Conservation (phyloP, 2,329 filamentous ascomycete species). For the Ophiostoma triangulosporum region DNA sequence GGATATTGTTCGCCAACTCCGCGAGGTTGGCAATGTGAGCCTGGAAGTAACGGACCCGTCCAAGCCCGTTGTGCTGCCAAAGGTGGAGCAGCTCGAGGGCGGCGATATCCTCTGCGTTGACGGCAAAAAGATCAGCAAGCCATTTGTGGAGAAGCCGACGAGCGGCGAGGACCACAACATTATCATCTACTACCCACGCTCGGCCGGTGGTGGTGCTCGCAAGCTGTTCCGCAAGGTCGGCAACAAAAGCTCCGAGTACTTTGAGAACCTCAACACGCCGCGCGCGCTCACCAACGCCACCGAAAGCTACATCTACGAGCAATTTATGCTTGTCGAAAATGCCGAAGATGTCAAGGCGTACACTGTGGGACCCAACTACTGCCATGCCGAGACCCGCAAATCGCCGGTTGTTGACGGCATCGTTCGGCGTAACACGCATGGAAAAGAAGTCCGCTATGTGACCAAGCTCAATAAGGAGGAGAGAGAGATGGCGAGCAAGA, state of each 20-base stretch:
- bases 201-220: constrained; percentile 75
- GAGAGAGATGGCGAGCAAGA: constrained; percentile 73
- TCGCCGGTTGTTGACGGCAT: constrained; percentile 94
- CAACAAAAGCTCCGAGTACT: constrained; percentile 96
- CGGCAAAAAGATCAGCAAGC: constrained; percentile 68
- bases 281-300: constrained; percentile 67
- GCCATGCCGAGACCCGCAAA: constrained; percentile 93
- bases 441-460: constrained; percentile 92
- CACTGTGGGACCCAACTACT: constrained; percentile 84
- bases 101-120: constrained; percentile 82
- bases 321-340: constrained; percentile 93
- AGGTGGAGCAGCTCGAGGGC: constrained; percentile 77
- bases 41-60: constrained; percentile 58
- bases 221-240: constrained; percentile 94
- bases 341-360: constrained; percentile 98
- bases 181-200: constrained; percentile 88
- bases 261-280: constrained; percentile 62
- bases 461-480: constrained; percentile 73
- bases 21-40: constrained; percentile 63
- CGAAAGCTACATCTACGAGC: constrained; percentile 90
- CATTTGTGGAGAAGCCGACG: constrained; percentile 97
- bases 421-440: constrained; percentile 89
- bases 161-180: constrained; percentile 98
- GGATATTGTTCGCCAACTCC: constrained; percentile 68
- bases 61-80: constrained; percentile 37